Evolutionary conservation across 2,329 filamentous ascomycete genomes (phyloP), one percentile per base, ranked within the genome.

Genomic region (Nectriaceae sp.): DNA sequence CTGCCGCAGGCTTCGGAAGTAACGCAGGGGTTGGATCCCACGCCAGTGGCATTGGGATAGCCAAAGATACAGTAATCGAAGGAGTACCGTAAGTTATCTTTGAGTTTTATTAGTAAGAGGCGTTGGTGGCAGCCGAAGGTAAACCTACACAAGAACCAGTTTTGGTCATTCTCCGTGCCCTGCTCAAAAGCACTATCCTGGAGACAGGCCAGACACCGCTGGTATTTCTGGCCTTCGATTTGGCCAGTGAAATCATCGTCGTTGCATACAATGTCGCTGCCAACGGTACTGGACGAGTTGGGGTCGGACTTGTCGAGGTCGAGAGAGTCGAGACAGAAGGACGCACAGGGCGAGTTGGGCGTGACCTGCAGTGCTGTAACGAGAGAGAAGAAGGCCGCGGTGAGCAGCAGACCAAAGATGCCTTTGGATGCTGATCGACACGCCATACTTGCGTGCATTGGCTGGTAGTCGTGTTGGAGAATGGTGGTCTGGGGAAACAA

Each of bases 111-210:
- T 13, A 18, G 43, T 11, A 33, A 38, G 11, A 18, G 31, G 10
- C 36, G n/a, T 37, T 29, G 11, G 21, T 4, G 40, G 10, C 5
- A 21, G 16, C 8, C 2, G 15, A 4, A 21, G 26, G 13, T 15
- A 29, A n/a, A 67, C 78, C 66, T 71, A 82, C 79, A 80, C 37
- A 82, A 56, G 52, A 82, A 82, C 79, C 78, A 82, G 40, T 70
- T 68, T 51, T 79, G 76, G 53, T 83, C 79, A 46, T 65, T 81
- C 64, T 82, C 78, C 5, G 49, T 47, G 2, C 72, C 76, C 29
- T 75, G 66, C 3, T 67, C 60, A 50, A 73, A 80, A 10, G 68
- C 70, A 63, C 79, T 82, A 21, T 71, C 72, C 57, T 82, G 75
- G 21, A 83, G 66, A 57, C 79, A 83, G 31, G 64, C 72, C 62